phyloP scores from a whole-genome alignment of 2,329 filamentous ascomycete genomes.

The Arthrinium puccinioides region DNA sequence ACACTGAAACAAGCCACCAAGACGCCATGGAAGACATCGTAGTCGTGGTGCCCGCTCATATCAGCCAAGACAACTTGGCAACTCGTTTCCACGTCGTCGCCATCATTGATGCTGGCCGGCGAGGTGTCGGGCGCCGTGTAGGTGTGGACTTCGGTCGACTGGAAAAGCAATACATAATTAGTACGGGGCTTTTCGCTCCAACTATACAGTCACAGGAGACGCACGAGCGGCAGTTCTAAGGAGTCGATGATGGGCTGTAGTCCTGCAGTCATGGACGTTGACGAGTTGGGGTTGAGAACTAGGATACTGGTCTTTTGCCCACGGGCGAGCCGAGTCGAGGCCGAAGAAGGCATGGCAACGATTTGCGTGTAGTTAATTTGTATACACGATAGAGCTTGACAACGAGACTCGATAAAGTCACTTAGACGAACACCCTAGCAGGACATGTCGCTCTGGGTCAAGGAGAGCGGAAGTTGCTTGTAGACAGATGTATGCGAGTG shows the following conservation, averaged over 20 bases:
- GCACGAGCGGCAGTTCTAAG: constrained; percentile 31
- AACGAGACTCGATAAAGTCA: no score
- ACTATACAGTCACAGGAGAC: constrained; percentile 6
- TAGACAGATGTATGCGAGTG: no score
- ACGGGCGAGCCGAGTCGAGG: background rate
- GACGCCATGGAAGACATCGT: constrained; percentile 58
- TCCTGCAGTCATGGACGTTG: constrained; percentile 61
- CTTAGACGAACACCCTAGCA: no score
- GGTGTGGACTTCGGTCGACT: constrained; percentile 45
- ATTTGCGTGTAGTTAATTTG: no score
- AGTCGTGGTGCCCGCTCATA: constrained; percentile 26
- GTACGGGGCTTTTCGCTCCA: background rate
- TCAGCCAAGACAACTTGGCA: constrained; percentile 53
- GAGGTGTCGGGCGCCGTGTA: constrained; percentile 59
- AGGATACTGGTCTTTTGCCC: constrained; percentile 42
- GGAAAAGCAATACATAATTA: background rate
- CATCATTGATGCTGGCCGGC: constrained; percentile 73
- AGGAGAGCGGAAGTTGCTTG: background rate
- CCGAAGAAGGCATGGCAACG: no score
- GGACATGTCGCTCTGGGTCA: no score
- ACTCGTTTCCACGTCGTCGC: constrained; percentile 58
- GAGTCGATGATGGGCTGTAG: constrained; percentile 44
- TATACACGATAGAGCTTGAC: no score
- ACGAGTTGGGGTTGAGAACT: constrained; percentile 76
- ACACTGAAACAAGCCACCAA: constrained; percentile 85